Evolutionary conservation across 139 green algal species (phyloP), one percentile per base, ranked within the genome.

Genomic region (Asterochloris erici): DNA sequence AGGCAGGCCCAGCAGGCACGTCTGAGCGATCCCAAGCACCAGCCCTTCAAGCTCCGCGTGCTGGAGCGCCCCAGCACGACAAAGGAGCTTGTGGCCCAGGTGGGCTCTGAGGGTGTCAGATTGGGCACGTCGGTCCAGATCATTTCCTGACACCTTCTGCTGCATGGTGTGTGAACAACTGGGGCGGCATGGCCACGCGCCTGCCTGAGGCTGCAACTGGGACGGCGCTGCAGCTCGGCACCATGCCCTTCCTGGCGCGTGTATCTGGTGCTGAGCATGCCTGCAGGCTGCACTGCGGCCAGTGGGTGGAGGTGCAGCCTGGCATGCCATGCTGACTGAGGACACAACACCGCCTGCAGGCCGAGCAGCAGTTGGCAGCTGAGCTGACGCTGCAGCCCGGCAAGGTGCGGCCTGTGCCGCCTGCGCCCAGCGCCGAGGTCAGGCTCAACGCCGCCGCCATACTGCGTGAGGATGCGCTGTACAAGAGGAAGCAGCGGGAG

Each of bases 401-500:
- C 47, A 86, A 85, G 62, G 76, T 89, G 0, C 74, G 68, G 29
- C 87, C 89, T 9, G 66, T 82, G 64, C 90, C 90, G 13, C 29
- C 83, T 19, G 78, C 85, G 21, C 88, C 90, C 17, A 79, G 64
- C 28, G 88, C 89, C 6, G 77, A 88, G 68, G 89, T 91, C 28
- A 60, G 81, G 15, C 87, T 96, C 16, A 97, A 93, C 26, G 88
- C 92, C 47, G 91, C 93, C 9, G 90, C 92, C 54, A 91, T 97
- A 78, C 89, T 97, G 75, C 86, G 93, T 15, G 93, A 97, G 82
- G 91, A 96, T 74, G 91, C 90, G 9, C 73, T 96, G 70, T 94
- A 95, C 84, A 83, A 87, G 47, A 90, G 89, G 82, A 93, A 92
- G 86, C 90, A 95, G 90, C 66, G 76, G 62, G 85, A 95, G 83